Base-by-base conservation (phyloP, 2,329 filamentous ascomycete genomes). In the Sporothrix humicola region DNA sequence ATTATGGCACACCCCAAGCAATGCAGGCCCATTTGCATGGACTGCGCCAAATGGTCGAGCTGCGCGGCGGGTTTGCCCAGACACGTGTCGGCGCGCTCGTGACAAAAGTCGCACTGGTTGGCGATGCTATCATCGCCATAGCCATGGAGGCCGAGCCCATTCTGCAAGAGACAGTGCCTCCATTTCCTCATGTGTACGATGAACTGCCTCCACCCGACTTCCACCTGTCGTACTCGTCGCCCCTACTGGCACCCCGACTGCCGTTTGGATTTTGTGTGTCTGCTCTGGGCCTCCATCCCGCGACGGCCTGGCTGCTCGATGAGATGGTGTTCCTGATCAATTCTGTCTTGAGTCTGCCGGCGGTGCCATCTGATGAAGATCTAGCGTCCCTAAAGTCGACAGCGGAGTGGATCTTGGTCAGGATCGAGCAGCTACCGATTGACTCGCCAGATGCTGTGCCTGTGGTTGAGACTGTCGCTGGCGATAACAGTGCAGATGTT, bases 231-330 rank as follows among this genome's bases (percentile, higher is more conserved):
- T 81, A 84, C 73, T 86, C 85, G 76, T 84, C 85, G 0, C 87
- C 86, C 1, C 79, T 88, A 1, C 79, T 86, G 2, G 80, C 82
- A 1, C 78, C 81, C 3, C 82, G 83, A 73, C 81, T 82, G 3
- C 80, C 81, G 0, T 87, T 87, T 76, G 77, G 80, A 7, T 81
- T 81, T 17, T 85, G 82, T 20, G 80, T 79, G 12, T 80, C 81
- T 8, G 79, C 81, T 0, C 78, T 87, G 0, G 80, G 81, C 20
- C 78, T 88, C 23, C 83, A 87, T 69, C 79, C 80, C 0, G 79
- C 81, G 59, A 85, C 85, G 1, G 85, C 85, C 4, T 81, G 82
- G 42, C 85, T 88, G 68, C 82, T 88, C 1, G 86, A 88, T 70
- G 83, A 86, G 58, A 83, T 87, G 78, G 82, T 85, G 4, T 83